These are phyloP conservation scores for Saccharomycopsis selenospora DNA, from an alignment of 805 yeast species.

Conservation along the genomic window DNA sequence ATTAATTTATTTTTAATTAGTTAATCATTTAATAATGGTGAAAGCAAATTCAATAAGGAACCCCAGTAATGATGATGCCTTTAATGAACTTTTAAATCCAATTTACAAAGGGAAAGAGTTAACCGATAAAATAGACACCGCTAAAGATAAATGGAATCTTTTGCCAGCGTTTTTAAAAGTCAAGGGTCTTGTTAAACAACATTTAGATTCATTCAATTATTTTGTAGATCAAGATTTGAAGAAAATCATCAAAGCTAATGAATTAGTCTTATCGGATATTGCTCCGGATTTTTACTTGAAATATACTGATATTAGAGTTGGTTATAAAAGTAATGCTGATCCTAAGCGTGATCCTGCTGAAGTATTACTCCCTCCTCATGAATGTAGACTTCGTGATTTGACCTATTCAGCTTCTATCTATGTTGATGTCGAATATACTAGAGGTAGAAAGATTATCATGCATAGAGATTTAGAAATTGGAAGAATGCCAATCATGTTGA, in stretches of 20 bases:
- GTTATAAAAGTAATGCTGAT: conserved; percentile 39
- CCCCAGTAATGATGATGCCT: conserved; percentile 44
- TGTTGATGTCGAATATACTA: conserved; percentile 94
- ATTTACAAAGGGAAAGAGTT: conserved; percentile 78
- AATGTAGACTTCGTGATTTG: conserved; percentile 88
- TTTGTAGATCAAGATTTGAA: conserved; percentile 90
- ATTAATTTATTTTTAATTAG: too few relatives aligned
- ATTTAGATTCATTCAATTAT: conserved; percentile 94
- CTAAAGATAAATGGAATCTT: conserved; percentile 94
- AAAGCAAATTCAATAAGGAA: conserved; percentile 4
- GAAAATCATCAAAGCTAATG: conserved; percentile 88
- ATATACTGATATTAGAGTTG: conserved; percentile 88
- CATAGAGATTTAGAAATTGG: conserved; percentile 91
- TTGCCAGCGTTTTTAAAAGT: conserved; percentile 93
- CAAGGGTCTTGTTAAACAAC: conserved; percentile 95
- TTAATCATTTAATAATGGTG: conserved; percentile 22
- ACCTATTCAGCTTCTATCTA: conserved; percentile 93
- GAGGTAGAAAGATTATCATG: conserved; percentile 88
- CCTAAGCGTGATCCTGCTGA: conserved; percentile 35
- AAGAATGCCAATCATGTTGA: conserved; percentile 96
- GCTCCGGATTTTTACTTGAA: conserved; percentile 95
- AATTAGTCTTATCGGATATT: conserved; percentile 82
- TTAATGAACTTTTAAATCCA: conserved; percentile 72
- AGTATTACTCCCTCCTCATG: conserved; percentile 79
- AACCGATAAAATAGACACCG: conserved; percentile 83